phyloP scores from a whole-genome alignment of 2,329 filamentous ascomycete species.

The Lasiodiplodia hormozganensis region DNA sequence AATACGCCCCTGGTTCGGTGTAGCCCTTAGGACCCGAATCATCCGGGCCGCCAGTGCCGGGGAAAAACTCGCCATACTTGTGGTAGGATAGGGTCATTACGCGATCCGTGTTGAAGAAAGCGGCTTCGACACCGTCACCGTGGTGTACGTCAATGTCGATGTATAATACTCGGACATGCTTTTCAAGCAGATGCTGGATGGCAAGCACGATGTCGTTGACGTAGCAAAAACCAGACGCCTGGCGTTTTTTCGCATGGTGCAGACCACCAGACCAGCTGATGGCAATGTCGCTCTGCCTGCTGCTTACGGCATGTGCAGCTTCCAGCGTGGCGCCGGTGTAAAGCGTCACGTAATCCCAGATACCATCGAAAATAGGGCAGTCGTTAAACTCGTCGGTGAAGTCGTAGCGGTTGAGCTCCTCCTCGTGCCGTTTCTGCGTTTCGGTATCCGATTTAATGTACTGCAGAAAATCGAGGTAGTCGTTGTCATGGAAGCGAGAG shows the following conservation, averaged over 20 bases:
- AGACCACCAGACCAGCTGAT: constrained; percentile 97
- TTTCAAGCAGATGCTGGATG: constrained; percentile 84
- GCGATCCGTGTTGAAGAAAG: constrained; percentile 86
- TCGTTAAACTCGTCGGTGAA: constrained; percentile 75
- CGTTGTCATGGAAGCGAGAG: constrained; percentile 81
- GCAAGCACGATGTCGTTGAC: constrained; percentile 98
- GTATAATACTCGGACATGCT: constrained; percentile 86
- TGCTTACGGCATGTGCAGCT: constrained; percentile 86
- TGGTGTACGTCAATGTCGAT: constrained; percentile 95
- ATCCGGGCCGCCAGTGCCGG: constrained; percentile 85
- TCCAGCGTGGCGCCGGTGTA: constrained; percentile 91
- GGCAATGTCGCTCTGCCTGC: constrained; percentile 89
- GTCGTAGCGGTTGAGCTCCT: constrained; percentile 71
- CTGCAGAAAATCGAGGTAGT: constrained; percentile 88
- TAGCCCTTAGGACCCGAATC: constrained; percentile 85
- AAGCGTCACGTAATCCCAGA: constrained; percentile 94
- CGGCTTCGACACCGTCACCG: constrained; percentile 88
- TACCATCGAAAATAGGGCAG: constrained; percentile 93
- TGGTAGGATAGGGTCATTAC: constrained; percentile 96
- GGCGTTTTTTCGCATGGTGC: constrained; percentile 93
- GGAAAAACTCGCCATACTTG: constrained; percentile 96
- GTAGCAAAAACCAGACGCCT: constrained; percentile 97
- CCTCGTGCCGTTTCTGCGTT: constrained; percentile 42
- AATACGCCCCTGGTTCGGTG: constrained; percentile 85
- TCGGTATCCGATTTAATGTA: constrained; percentile 48